These are phyloP conservation scores for Candida verbasci DNA, from an alignment of 805 yeast genomes.

Conservation along the genomic window DNA sequence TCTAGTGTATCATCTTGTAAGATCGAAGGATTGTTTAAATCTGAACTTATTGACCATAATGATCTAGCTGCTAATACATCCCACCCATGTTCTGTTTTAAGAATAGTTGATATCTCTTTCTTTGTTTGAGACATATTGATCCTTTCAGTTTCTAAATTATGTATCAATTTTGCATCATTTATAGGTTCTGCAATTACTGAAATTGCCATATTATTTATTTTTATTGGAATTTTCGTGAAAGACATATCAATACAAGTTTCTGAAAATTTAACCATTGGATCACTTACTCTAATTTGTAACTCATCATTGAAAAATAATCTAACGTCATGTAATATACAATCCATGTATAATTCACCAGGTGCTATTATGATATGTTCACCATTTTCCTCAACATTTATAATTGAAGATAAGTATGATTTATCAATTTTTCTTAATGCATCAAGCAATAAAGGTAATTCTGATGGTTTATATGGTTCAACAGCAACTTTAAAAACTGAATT, in stretches of 20 bases:
- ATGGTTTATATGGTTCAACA: conserved; percentile 74
- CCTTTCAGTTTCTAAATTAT: conserved; percentile 52
- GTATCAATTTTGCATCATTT: conserved; percentile 43
- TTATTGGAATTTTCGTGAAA: conserved; percentile 55
- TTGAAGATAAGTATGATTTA: conserved; percentile 61
- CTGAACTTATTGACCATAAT: conserved; percentile 68
- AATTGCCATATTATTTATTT: conserved; percentile 41
- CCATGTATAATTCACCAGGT: conserved; percentile 84
- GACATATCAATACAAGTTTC: conserved; percentile 73
- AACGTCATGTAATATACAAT: conserved; percentile 75
- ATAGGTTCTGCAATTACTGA: conserved; percentile 78
- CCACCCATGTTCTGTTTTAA: conserved; percentile 65
- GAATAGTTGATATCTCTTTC: conserved; percentile 46
- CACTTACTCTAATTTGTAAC: conserved; percentile 75
- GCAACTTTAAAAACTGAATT: conserved; percentile 74
- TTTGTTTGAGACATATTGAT: conserved; percentile 20
- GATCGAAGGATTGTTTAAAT: conserved; percentile 43
- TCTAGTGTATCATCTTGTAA: conserved; percentile 68
- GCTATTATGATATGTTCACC: conserved; percentile 83
- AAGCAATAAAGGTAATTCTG: conserved; percentile 69
- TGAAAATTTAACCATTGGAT: conserved; percentile 72
- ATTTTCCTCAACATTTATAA: conserved; percentile 75
- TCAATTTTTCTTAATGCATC: conserved; percentile 64
- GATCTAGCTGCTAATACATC: conserved; percentile 81
- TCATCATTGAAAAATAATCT: conserved; percentile 54